Evolutionary conservation across 306 rosid genomes (phyloP).

Genomic region (Prunus persica): DNA sequence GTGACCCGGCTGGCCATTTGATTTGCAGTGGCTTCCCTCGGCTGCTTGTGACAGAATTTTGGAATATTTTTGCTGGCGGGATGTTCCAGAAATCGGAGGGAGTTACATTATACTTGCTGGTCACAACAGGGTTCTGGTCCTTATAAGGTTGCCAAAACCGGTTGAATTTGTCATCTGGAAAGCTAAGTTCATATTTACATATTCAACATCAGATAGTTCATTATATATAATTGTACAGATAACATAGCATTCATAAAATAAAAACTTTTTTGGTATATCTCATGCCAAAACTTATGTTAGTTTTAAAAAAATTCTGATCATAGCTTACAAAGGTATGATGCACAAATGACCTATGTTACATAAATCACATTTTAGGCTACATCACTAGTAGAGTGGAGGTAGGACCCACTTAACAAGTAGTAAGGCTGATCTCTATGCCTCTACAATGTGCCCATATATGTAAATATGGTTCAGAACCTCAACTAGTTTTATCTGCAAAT

Average conservation of each 20-base stretch:
- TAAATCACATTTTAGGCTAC: too few species aligned
- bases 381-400: too few species aligned
- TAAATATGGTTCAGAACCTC: background rate
- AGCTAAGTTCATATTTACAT: conserved; percentile 49
- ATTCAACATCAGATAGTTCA: conserved; percentile 31
- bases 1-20: conserved; percentile 61
- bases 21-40: conserved; percentile 52
- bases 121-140: conserved; percentile 51
- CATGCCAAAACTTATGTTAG: too few species aligned
- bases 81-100: conserved; percentile 75
- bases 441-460: background rate
- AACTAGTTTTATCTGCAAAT: background rate
- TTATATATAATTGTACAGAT: background rate
- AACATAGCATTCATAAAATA: background rate
- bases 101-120: conserved; percentile 34
- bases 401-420: too few species aligned
- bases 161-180: conserved; percentile 83
- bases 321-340: too few species aligned
- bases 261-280: too few species aligned
- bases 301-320: too few species aligned
- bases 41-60: conserved; percentile 50
- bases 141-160: conserved; percentile 72
- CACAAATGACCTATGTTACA: too few species aligned
- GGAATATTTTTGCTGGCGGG: conserved; percentile 55
- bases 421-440: background rate